Conservation (phyloP, 177 flowering plant species). For the Vitis hybrid region DNA sequence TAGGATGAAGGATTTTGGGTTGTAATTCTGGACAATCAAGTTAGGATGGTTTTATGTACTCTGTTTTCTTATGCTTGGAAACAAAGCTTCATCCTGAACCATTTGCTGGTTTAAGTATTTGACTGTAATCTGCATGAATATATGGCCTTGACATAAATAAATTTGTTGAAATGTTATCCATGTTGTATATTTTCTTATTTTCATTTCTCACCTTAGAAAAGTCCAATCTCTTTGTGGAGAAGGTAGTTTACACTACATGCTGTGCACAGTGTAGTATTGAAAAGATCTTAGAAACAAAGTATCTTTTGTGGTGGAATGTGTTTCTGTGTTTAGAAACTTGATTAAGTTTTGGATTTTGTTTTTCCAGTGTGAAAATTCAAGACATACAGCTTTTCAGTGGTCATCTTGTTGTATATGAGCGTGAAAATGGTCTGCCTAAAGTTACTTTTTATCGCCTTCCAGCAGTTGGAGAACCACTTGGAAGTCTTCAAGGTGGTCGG, state of each 20-base stretch:
- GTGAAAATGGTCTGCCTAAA: conserved; percentile 74
- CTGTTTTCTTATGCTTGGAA: too few relatives aligned
- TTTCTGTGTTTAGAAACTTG: neutral
- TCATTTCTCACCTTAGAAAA: too few relatives aligned
- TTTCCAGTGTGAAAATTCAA: conserved; percentile 74
- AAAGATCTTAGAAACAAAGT: neutral
- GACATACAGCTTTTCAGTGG: conserved; percentile 58
- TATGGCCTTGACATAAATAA: too few relatives aligned
- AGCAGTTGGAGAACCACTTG: conserved; percentile 53
- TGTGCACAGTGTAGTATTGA: neutral
- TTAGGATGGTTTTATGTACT: too few relatives aligned
- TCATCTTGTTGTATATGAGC: conserved; percentile 71
- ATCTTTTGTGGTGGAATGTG: neutral
- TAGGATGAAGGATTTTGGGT: too few relatives aligned
- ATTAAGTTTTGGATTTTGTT: conserved; percentile 9
- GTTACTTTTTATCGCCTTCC: conserved; percentile 68
- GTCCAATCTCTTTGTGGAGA: neutral
- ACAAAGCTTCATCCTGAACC: too few relatives aligned
- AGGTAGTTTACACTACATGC: neutral
- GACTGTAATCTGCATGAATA: too few relatives aligned
- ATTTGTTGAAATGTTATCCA: too few relatives aligned
- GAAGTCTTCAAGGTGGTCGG: conserved; percentile 54
- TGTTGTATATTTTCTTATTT: too few relatives aligned
- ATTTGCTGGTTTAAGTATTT: too few relatives aligned
- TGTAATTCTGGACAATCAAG: too few relatives aligned